Evolutionary conservation across 2,329 filamentous ascomycete genomes (phyloP).

Genomic region (Aureobasidium sp.): DNA sequence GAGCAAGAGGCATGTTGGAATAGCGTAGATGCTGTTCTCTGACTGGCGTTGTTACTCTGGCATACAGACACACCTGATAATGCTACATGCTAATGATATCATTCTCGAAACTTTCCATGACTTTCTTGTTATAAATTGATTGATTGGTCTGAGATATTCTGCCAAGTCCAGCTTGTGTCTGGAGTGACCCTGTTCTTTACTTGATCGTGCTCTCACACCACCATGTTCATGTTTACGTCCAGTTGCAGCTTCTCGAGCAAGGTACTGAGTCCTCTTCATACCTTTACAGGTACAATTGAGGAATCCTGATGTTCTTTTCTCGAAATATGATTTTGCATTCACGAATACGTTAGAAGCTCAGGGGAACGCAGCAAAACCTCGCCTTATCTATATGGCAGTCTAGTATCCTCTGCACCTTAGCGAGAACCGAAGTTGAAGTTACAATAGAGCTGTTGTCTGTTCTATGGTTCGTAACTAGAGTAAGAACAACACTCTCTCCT

Average conservation of each 20-base stretch:
- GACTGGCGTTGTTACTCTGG: background rate
- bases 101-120: background rate
- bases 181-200: background rate
- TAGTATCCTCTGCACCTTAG: no score
- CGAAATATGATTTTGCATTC: background rate
- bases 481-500: background rate
- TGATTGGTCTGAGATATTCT: background rate
- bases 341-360: no score
- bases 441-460: no score
- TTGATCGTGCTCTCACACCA: background rate
- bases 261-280: background rate
- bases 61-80: background rate
- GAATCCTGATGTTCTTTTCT: background rate
- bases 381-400: no score
- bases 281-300: background rate
- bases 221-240: no score
- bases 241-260: background rate
- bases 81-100: background rate
- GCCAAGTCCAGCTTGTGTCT: background rate
- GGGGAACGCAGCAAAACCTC: no score
- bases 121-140: background rate
- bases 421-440: no score
- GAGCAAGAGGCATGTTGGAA: background rate
- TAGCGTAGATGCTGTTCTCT: background rate
- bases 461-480: no score